Evolutionary conservation across 108 stramenopile genomes (phyloP), one percentile per base, ranked within the genome.

Genomic region (Fragilaria crotonensis): DNA sequence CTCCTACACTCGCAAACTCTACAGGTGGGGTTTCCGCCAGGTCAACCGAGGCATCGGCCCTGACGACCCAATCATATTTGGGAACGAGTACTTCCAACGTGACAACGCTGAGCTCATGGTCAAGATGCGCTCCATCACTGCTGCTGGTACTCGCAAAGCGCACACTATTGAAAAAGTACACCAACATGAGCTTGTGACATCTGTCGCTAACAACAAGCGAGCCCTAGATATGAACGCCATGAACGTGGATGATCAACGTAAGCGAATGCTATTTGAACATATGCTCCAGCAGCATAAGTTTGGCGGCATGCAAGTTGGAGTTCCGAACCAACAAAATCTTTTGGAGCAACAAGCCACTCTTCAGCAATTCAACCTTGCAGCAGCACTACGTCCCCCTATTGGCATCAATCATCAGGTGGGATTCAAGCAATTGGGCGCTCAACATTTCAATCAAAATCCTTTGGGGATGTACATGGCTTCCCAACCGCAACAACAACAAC

Each of bases 1-100:
- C 11, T 73, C 70, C 52, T 92, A 92, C 59, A 85, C 87, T 23
- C 68, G 93, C 27, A 89, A 91, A 78, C 71, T 94, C 2, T 88
- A 94, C 48, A 70, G 89, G 19, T 85, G 79, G 79, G 84, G 84
- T 14, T 85, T 85, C 62, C 76, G 77, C 52, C 79, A 85, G 58
- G 50, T 81, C 25, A 81, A 80, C 60, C 70, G 83, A 31, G 83
- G 83, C 3, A 81, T 81, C 33, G 80, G 80, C 2, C 80, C 75
- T 3, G 82, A 84, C 48, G 67, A 75, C 63, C 75, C 84, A 19
- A 74, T 81, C 33, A 80, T 77, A 27, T 85, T 85, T 64, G 84
- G 79, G 22, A 79, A 85, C 51, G 81, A 80, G 45, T 70, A 48
- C 64, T 85, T 85, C 60, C 70, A 75, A 47, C 66, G 76, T 3